Percentiles rank a stretch among this genome's conserved stretches.
These are phyloP conservation scores for Ichthyophthirius multifiliis DNA, from an alignment of 169 alveolate genomes.

Conservation along the genomic window DNA sequence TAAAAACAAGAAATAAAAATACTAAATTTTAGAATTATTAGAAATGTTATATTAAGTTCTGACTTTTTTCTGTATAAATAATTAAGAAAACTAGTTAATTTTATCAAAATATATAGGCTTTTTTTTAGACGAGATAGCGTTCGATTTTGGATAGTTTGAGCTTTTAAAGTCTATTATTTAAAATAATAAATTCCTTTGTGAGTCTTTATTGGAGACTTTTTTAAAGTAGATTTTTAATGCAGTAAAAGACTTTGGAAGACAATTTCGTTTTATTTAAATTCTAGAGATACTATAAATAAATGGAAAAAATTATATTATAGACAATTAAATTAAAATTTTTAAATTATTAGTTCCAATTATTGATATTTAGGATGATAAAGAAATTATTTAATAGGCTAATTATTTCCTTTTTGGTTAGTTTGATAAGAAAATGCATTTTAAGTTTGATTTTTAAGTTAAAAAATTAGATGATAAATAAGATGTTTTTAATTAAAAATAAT, in stretches of 20 bases:
- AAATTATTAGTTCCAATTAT: neutral
- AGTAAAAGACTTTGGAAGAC: constrained; percentile 13
- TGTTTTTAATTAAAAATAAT: neutral
- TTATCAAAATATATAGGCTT: constrained; percentile 11
- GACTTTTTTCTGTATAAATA: constrained; percentile 14
- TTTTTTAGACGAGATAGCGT: constrained; percentile 31
- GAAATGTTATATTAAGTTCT: constrained; percentile 11
- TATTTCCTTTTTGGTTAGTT: constrained; percentile 21
- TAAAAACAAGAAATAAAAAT: neutral
- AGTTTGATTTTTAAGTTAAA: neutral
- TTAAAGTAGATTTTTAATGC: neutral
- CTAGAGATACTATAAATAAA: neutral
- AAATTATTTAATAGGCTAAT: neutral
- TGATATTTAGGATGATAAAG: too few relatives aligned
- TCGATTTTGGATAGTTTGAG: constrained; percentile 29
- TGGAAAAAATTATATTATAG: neutral
- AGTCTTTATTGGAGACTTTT: constrained; percentile 2
- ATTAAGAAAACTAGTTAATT: constrained; percentile 13
- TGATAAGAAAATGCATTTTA: neutral
- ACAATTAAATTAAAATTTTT: neutral
- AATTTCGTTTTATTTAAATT: neutral
- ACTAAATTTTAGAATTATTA: constrained; percentile 2
- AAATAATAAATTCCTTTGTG: constrained; percentile 27
- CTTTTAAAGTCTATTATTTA: constrained; percentile 10
- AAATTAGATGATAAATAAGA: neutral